phyloP scores from a whole-genome alignment of 192 early-diverging fungal species.

The Mortierella antarctica region DNA sequence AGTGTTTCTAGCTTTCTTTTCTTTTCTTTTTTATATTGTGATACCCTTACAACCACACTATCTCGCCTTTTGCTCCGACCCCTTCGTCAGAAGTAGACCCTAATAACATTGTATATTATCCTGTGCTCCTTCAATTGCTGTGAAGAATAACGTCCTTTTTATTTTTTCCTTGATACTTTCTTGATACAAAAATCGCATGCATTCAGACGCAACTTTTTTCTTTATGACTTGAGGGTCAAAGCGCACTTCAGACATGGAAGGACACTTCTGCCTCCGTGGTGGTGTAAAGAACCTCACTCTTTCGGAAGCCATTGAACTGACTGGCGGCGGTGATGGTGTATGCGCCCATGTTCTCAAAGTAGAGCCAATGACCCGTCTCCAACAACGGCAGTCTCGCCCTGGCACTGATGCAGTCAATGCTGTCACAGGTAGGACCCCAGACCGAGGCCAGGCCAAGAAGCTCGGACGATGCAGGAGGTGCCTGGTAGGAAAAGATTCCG shows the following conservation, averaged over 20 bases:
- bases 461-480: slow-evolving; percentile 7
- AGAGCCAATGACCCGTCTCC: slow-evolving; percentile 95
- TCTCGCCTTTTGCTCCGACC: background rate
- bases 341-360: slow-evolving; percentile 96
- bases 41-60: background rate
- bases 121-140: background rate
- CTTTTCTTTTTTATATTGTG: background rate
- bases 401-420: slow-evolving; percentile 91
- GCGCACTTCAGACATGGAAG: slow-evolving; percentile 13
- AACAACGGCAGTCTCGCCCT: slow-evolving; percentile 80
- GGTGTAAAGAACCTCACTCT: slow-evolving; percentile 87
- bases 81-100: background rate
- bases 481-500: slow-evolving; percentile 44
- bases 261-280: slow-evolving; percentile 65
- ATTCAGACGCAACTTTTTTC: background rate
- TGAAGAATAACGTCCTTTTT: background rate
- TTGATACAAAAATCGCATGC: background rate
- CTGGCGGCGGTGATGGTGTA: slow-evolving; percentile 93
- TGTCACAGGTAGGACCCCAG: slow-evolving; percentile 99
- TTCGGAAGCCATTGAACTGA: slow-evolving; percentile 90
- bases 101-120: background rate
- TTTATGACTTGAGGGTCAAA: background rate
- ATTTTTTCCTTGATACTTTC: background rate
- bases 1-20: background rate
- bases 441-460: slow-evolving; percentile 73